Evolutionary conservation across 2,329 filamentous ascomycete species (phyloP).

Genomic region (Xenoacremonium recifei): DNA sequence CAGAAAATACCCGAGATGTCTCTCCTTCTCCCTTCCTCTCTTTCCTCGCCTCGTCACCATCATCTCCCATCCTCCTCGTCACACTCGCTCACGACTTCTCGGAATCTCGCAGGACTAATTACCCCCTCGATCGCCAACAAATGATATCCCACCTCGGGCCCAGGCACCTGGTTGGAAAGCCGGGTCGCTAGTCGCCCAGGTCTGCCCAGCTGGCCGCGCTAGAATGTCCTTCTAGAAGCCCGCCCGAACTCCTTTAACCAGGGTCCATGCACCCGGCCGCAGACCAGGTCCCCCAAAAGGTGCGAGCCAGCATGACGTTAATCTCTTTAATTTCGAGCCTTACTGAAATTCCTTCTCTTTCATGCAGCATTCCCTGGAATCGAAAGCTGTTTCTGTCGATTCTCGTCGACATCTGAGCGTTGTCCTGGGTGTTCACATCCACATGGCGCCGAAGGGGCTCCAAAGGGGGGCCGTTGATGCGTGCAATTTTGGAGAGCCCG

Average conservation of each 20-base stretch:
- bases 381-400: constrained; percentile 5
- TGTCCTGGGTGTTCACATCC: constrained; percentile 10
- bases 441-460: constrained; percentile 11
- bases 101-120: no score
- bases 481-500: constrained; percentile 25
- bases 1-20: no score
- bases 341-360: constrained; percentile 10
- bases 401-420: constrained; percentile 12
- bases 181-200: constrained; percentile 13
- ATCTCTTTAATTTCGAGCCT: constrained; percentile 1
- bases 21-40: neutral
- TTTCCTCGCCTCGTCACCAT: neutral
- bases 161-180: neutral
- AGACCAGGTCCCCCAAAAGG: constrained; percentile 12
- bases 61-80: neutral
- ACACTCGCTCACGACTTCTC: no score
- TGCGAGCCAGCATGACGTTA: neutral
- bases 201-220: constrained; percentile 24
- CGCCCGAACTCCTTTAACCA: constrained; percentile 23
- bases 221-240: constrained; percentile 28
- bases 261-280: constrained; percentile 21
- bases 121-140: neutral
- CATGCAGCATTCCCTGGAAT: constrained; percentile 17
- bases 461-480: constrained; percentile 18
- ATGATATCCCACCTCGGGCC: neutral